Conservation (phyloP, 2,329 filamentous ascomycete species). For the Colletotrichum acutatum region DNA sequence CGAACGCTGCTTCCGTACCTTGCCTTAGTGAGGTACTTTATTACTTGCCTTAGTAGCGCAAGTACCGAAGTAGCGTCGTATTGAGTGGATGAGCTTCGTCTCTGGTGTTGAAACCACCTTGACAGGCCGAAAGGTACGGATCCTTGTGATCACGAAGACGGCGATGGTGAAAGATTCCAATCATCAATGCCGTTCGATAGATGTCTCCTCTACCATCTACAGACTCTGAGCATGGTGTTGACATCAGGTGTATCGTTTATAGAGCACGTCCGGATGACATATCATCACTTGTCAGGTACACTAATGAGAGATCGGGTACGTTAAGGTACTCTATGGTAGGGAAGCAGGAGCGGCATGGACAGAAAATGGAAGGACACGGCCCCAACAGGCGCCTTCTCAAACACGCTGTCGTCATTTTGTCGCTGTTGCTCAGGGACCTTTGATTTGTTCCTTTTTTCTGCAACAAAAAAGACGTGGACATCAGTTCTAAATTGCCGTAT, state of each 20-base stretch:
- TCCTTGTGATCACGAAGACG: background rate
- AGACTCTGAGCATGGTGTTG: background rate
- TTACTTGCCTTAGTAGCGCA: background rate
- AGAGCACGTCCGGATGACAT: too few species aligned
- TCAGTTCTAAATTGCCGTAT: background rate
- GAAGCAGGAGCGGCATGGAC: background rate
- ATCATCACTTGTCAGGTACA: too few species aligned
- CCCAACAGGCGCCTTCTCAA: background rate
- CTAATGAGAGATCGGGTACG: too few species aligned
- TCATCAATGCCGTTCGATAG: background rate
- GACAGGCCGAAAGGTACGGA: background rate
- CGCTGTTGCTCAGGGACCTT: background rate
- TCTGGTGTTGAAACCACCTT: background rate
- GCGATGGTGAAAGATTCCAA: background rate
- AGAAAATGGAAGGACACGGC: background rate
- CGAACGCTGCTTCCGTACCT: constrained; percentile 28
- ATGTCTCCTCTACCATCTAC: background rate
- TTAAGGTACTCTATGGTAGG: background rate
- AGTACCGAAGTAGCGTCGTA: background rate
- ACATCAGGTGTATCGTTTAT: background rate
- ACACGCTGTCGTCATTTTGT: background rate
- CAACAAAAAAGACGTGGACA: background rate
- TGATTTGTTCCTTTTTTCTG: background rate
- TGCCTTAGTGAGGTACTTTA: constrained; percentile 29
- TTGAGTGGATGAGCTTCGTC: background rate